These are phyloP conservation scores for Petrea volubilis DNA, from an alignment of 257 asterid genomes.

Conservation along the genomic window DNA sequence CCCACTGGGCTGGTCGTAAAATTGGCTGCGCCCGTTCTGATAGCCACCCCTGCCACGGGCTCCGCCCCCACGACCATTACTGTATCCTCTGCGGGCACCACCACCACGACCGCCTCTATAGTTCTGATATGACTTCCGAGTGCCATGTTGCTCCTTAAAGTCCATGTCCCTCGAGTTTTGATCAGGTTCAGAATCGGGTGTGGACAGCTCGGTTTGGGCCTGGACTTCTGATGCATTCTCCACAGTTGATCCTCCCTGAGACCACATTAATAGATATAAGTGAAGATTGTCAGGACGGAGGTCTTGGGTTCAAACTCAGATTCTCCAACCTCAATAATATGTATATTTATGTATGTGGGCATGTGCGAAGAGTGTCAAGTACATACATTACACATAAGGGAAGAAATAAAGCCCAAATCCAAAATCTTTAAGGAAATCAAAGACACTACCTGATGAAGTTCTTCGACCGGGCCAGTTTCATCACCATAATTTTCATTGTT, in stretches of 20 bases:
- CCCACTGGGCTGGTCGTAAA: constrained; percentile 41
- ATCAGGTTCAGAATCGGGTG: constrained; percentile 30
- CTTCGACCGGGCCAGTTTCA: constrained; percentile 38
- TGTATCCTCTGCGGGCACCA: constrained; percentile 45
- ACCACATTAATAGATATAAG: neutral
- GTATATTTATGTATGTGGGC: too few species aligned
- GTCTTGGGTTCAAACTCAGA: too few species aligned
- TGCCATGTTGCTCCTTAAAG: constrained; percentile 38
- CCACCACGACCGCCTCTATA: constrained; percentile 50
- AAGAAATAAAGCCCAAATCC: neutral
- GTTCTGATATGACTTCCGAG: constrained; percentile 36
- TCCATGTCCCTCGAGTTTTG: constrained; percentile 31
- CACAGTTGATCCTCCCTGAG: constrained; percentile 33
- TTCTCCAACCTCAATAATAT: too few species aligned
- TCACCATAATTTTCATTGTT: constrained; percentile 33
- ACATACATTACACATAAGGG: neutral
- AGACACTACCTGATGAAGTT: constrained; percentile 38
- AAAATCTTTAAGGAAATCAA: neutral
- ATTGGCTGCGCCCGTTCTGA: constrained; percentile 46
- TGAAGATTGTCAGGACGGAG: too few species aligned
- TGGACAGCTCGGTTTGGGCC: constrained; percentile 28
- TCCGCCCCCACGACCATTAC: constrained; percentile 59
- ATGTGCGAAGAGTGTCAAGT: too few species aligned
- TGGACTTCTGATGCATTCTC: constrained; percentile 32
- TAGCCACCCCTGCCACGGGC: constrained; percentile 46